Conservation (phyloP, 257 asterid species). For the Eustoma russellianum region DNA sequence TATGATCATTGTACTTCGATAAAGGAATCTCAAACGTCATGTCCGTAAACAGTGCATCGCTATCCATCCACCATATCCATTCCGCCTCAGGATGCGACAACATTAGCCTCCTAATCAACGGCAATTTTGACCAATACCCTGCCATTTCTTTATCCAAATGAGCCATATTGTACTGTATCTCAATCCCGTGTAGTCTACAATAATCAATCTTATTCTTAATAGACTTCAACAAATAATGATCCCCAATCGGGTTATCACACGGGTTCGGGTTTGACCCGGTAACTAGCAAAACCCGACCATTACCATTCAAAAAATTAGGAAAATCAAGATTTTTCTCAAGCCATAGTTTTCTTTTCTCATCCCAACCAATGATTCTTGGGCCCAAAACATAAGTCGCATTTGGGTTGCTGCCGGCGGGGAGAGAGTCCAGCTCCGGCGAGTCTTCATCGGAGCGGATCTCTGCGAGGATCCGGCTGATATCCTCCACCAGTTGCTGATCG, state of each 20-base stretch:
- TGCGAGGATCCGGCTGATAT: constrained; percentile 57
- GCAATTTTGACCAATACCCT: constrained; percentile 86
- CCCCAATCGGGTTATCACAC: constrained; percentile 85
- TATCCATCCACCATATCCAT: constrained; percentile 99
- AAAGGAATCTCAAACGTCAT: constrained; percentile 69
- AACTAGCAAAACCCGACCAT: constrained; percentile 64
- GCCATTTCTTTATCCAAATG: constrained; percentile 83
- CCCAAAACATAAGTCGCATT: constrained; percentile 51
- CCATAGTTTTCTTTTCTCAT: constrained; percentile 61
- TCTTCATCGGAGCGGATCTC: constrained; percentile 76
- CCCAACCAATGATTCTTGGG: constrained; percentile 61
- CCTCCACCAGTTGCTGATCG: constrained; percentile 49
- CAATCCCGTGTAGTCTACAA: constrained; percentile 92
- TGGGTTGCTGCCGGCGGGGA: not conserved
- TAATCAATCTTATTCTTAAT: constrained; percentile 87
- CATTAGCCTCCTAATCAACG: constrained; percentile 74
- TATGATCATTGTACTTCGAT: constrained; percentile 45
- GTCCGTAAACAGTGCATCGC: constrained; percentile 88
- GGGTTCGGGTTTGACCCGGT: constrained; percentile 80
- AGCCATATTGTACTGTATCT: constrained; percentile 85
- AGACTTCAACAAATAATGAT: constrained; percentile 73
- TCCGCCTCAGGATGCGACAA: constrained; percentile 90
- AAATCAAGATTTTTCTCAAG: constrained; percentile 51
- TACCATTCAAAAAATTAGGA: constrained; percentile 52
- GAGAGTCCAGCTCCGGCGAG: constrained; percentile 36